phyloP scores from a whole-genome alignment of 768 basidiomycete species.

The Lactarius akahatsu region DNA sequence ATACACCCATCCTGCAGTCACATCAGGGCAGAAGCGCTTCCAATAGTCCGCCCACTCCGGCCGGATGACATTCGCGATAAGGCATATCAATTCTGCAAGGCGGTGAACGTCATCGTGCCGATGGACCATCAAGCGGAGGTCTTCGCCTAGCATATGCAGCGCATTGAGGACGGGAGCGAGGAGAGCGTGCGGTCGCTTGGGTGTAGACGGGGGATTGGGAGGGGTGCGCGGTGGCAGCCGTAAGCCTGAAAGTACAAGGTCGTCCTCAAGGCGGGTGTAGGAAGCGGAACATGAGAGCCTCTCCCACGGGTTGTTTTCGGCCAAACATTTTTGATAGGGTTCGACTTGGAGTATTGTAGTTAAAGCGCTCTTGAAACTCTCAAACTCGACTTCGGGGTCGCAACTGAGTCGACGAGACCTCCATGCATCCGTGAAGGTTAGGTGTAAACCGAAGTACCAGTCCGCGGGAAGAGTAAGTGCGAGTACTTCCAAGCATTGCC shows the following conservation, averaged over 20 bases:
- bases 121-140: constrained; percentile 57
- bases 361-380: constrained; percentile 54
- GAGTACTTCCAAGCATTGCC: constrained; percentile 59
- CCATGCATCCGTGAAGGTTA: constrained; percentile 59
- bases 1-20: constrained; percentile 53
- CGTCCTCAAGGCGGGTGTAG: constrained; percentile 53
- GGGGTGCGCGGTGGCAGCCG: constrained; percentile 35
- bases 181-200: constrained; percentile 42
- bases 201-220: background rate
- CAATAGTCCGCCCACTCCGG: constrained; percentile 94
- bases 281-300: constrained; percentile 46
- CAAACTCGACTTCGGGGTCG: constrained; percentile 52
- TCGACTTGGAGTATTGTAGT: constrained; percentile 45
- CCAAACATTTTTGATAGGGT: background rate
- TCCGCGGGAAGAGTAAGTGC: constrained; percentile 59
- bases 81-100: constrained; percentile 63
- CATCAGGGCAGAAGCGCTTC: constrained; percentile 74
- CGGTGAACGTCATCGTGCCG: constrained; percentile 54
- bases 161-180: constrained; percentile 65
- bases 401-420: constrained; percentile 44
- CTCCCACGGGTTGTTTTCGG: constrained; percentile 45
- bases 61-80: constrained; percentile 59
- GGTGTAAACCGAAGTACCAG: constrained; percentile 55
- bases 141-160: constrained; percentile 77
- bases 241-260: constrained; percentile 53